Evolutionary conservation across 1,284 basidiomycete genomes (phyloP).

Genomic region (Porogramme epimiltina): DNA sequence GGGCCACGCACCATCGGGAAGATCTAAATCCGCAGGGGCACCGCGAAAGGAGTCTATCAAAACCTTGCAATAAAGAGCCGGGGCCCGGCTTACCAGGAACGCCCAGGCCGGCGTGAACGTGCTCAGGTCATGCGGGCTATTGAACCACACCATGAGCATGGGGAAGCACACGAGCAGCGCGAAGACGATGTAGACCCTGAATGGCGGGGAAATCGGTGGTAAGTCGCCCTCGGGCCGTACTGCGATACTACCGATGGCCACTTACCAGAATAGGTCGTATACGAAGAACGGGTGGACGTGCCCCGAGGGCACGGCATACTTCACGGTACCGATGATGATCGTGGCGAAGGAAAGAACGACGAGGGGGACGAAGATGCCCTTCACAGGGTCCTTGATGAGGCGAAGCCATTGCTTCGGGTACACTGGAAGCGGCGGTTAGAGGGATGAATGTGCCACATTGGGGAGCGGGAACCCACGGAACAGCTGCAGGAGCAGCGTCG

Average conservation of each 20-base stretch:
- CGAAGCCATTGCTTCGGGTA: constrained; percentile 45
- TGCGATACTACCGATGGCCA: neutral
- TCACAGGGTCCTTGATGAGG: constrained; percentile 45
- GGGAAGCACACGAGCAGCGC: constrained; percentile 45
- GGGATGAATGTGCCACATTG: neutral
- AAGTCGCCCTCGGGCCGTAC: neutral
- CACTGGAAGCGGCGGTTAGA: constrained; percentile 31
- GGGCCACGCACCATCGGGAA: constrained; percentile 44
- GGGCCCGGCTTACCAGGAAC: constrained; percentile 39
- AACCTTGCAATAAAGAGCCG: neutral
- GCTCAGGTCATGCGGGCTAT: constrained; percentile 45
- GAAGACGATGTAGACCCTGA: constrained; percentile 46
- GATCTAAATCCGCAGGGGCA: constrained; percentile 31
- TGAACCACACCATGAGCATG: constrained; percentile 55
- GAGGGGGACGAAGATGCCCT: constrained; percentile 49
- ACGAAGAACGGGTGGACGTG: constrained; percentile 37
- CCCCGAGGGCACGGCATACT: constrained; percentile 43
- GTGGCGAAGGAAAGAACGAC: constrained; percentile 52
- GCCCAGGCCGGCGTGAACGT: constrained; percentile 51
- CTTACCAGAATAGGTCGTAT: constrained; percentile 47
- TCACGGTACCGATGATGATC: constrained; percentile 50
- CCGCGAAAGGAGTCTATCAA: constrained; percentile 2
- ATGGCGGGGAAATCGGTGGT: neutral
- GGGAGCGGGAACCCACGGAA: constrained; percentile 33
- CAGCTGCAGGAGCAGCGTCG: constrained; percentile 44